Percentiles rank a stretch among this genome's conserved stretches.
These are phyloP conservation scores for Aureobasidium zeae DNA, from an alignment of 2,329 filamentous ascomycete species.

Conservation along the genomic window DNA sequence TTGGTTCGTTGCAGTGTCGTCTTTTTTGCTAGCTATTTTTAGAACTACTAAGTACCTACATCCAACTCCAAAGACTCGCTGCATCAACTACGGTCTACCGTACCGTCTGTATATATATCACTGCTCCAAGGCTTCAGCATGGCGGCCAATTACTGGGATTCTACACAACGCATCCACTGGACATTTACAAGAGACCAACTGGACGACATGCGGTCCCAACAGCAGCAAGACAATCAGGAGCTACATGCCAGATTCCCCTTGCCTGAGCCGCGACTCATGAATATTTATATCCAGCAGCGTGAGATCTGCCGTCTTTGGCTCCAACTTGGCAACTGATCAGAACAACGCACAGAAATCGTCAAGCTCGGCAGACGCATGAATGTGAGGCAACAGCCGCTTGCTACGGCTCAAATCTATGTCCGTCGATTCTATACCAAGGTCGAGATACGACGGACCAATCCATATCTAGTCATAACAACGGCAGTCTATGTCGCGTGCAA, in stretches of 20 bases:
- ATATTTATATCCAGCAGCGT: conserved; percentile 91
- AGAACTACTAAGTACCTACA: too few species aligned
- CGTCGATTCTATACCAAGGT: conserved; percentile 88
- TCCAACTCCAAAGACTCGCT: too few species aligned
- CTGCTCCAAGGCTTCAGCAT: too few species aligned
- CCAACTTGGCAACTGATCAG: neutral
- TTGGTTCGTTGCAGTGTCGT: too few species aligned
- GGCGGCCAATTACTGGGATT: conserved; percentile 96
- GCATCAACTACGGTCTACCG: too few species aligned
- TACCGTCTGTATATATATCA: too few species aligned
- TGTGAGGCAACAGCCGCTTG: conserved; percentile 82
- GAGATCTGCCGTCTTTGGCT: conserved; percentile 27
- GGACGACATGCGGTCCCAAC: conserved; percentile 60
- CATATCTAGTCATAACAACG: conserved; percentile 86
- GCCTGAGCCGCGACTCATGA: conserved; percentile 71
- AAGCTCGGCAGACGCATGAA: conserved; percentile 76
- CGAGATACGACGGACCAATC: conserved; percentile 85
- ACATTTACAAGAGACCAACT: conserved; percentile 79
- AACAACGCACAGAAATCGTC: conserved; percentile 59
- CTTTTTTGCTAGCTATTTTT: too few species aligned
- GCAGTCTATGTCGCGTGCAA: conserved; percentile 93
- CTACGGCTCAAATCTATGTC: conserved; percentile 89
- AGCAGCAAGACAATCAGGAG: conserved; percentile 39
- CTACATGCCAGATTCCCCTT: conserved; percentile 72
- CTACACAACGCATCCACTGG: conserved; percentile 84